A percentile compares a stretch with the other conserved stretches of the same genome.
phyloP scores from a whole-genome alignment of 2,329 filamentous ascomycete species.

The Diaporthe citrichinensis region DNA sequence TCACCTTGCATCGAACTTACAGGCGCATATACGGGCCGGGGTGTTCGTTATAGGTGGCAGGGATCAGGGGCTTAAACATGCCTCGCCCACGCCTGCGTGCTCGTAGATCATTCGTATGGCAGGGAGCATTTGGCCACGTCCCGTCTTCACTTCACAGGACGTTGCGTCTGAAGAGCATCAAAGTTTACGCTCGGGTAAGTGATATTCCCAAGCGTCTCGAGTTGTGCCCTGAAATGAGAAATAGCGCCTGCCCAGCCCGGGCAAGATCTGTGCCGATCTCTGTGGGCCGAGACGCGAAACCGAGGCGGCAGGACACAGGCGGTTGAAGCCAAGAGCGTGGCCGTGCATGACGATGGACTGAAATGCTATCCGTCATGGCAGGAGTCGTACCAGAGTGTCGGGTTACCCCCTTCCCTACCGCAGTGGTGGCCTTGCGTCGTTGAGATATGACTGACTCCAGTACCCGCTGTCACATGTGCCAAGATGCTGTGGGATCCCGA shows the following conservation, averaged over 20 bases:
- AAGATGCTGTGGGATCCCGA: constrained; percentile 32
- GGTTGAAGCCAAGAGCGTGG: constrained; percentile 12
- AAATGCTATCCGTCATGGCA: not conserved
- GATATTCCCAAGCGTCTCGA: constrained; percentile 7
- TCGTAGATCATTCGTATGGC: not conserved
- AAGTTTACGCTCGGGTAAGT: constrained; percentile 5
- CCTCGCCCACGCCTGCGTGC: not conserved
- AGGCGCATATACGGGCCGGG: constrained; percentile 30
- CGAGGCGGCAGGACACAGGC: not conserved
- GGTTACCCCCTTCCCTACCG: constrained; percentile 2
- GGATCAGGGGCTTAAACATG: not conserved
- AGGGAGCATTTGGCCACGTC: not conserved
- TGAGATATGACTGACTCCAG: constrained; percentile 18
- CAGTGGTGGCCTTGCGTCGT: not conserved
- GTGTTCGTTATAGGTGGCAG: not conserved
- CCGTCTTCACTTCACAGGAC: not conserved
- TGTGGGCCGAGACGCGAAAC: not conserved
- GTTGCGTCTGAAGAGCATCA: not conserved
- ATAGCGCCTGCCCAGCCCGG: not conserved
- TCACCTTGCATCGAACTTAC: constrained; percentile 17
- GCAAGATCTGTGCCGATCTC: constrained; percentile 14
- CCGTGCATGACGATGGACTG: constrained; percentile 20
- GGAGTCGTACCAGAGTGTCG: constrained; percentile 34
- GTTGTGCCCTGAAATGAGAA: not conserved
- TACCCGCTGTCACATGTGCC: constrained; percentile 34